phyloP scores from a whole-genome alignment of 148 eudicot species.

The Oxyria digyna region DNA sequence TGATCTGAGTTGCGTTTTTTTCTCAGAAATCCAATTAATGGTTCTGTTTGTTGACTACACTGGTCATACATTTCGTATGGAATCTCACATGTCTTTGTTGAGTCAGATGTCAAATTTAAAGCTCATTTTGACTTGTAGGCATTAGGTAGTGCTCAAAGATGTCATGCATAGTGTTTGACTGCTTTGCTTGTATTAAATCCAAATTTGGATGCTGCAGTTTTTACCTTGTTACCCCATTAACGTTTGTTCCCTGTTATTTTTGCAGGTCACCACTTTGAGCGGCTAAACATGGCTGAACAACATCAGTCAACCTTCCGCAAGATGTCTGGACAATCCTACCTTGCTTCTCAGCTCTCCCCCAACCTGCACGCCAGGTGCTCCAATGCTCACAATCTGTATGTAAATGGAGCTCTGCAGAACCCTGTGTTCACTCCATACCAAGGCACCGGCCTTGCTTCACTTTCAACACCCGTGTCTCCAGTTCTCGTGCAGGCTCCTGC shows the following conservation, averaged over 20 bases:
- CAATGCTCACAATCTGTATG: constrained; percentile 12
- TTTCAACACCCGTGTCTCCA: constrained; percentile 23
- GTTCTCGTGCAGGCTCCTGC: constrained; percentile 36
- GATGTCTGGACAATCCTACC: constrained; percentile 29
- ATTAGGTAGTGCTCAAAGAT: no score
- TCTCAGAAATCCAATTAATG: not conserved
- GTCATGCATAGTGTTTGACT: not conserved
- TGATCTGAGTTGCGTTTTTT: not conserved
- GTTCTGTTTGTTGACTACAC: not conserved
- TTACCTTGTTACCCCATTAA: no score
- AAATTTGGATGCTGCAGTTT: no score
- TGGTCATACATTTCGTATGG: not conserved
- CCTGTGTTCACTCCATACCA: constrained; percentile 12
- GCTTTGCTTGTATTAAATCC: not conserved
- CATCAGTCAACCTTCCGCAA: constrained; percentile 31
- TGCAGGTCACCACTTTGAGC: constrained; percentile 17
- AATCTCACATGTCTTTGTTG: not conserved
- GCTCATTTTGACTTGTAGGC: not conserved
- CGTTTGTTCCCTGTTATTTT: not conserved
- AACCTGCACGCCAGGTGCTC: constrained; percentile 20
- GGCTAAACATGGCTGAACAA: constrained; percentile 31
- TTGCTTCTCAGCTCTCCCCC: constrained; percentile 27
- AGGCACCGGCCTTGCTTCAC: constrained; percentile 14
- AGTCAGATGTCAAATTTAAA: no score
- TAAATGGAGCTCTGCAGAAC: constrained; percentile 26